A percentile compares a stretch with the other conserved stretches of the same genome.
Evolutionary conservation across 257 asterid genomes (phyloP).

Genomic region (Primulina eburnea): DNA sequence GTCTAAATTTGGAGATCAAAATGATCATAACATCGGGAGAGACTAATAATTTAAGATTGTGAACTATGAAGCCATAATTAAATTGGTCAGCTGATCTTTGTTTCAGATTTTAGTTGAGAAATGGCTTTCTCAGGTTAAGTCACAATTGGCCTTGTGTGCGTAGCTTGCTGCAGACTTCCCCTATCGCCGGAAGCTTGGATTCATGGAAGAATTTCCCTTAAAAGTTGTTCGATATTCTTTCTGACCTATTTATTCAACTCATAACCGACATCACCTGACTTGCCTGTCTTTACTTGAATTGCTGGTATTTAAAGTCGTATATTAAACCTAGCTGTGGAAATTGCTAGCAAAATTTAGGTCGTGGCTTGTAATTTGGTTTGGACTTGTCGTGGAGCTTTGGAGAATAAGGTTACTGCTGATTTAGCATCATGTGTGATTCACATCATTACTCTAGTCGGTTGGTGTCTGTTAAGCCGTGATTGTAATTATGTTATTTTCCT

Average conservation of each 20-base stretch:
- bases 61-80: neutral
- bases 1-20: neutral
- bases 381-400: neutral
- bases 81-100: neutral
- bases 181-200: neutral
- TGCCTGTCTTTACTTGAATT: neutral
- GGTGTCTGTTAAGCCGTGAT: neutral
- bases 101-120: neutral
- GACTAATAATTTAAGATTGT: too few species aligned
- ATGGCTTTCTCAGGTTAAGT: neutral
- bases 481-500: constrained; percentile 2
- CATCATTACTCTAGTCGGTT: neutral
- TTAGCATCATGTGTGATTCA: neutral
- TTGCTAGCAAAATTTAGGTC: neutral
- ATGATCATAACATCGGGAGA: neutral
- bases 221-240: too few species aligned
- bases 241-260: too few species aligned
- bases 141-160: neutral
- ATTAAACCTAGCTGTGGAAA: neutral
- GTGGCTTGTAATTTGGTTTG: neutral
- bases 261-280: too few species aligned
- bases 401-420: neutral
- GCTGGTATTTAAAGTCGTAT: neutral
- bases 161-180: neutral
- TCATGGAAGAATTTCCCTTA: too few species aligned